phyloP scores from a whole-genome alignment of 345 rosid genomes.

The Adansonia digitata region DNA sequence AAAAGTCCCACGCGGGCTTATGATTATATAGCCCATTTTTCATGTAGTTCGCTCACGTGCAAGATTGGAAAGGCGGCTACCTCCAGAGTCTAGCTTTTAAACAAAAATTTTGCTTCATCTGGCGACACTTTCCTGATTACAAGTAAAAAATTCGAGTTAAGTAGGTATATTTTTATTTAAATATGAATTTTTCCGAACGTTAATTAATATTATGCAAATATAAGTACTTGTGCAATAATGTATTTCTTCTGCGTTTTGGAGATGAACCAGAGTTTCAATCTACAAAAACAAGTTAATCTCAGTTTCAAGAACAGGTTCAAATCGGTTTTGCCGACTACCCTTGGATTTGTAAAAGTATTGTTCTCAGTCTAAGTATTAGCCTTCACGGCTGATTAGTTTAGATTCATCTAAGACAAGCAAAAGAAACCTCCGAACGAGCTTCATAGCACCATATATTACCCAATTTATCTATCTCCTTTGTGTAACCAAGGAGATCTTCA shows the following conservation, averaged over 20 bases:
- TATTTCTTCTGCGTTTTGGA: background rate
- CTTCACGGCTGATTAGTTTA: background rate
- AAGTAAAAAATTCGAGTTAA: too few relatives aligned
- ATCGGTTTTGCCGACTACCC: background rate
- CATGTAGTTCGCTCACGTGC: background rate
- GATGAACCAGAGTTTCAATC: background rate
- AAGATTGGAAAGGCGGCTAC: background rate
- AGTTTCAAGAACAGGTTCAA: background rate
- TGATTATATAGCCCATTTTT: background rate
- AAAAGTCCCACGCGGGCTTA: too few relatives aligned
- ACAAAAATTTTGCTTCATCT: background rate
- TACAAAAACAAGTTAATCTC: background rate
- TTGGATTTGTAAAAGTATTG: background rate
- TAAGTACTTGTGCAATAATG: background rate
- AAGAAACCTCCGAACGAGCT: background rate
- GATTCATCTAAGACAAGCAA: background rate
- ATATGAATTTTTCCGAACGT: too few relatives aligned
- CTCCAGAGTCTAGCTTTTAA: background rate
- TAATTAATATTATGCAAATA: background rate
- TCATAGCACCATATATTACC: background rate
- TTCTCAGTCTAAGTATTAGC: background rate
- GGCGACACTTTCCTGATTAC: background rate
- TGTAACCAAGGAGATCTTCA: constrained; percentile 50
- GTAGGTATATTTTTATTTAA: too few relatives aligned
- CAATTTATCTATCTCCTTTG: background rate